These are phyloP conservation scores for Bolboschoenus planiculmis DNA, from an alignment of 176 grass and related monocot genomes.

Conservation along the genomic window DNA sequence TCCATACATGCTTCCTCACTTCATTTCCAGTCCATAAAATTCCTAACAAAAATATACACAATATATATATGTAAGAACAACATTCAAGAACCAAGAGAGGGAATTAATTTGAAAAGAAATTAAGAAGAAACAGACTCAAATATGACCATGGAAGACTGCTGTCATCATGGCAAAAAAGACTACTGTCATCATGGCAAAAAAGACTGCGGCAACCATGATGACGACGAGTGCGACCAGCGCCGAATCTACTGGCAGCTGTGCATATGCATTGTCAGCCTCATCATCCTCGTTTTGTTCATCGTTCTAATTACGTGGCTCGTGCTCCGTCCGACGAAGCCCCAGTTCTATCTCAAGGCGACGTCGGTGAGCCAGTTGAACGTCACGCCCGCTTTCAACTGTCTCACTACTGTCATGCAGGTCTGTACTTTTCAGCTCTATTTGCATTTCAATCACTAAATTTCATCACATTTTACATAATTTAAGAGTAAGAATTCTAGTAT, in stretches of 20 bases:
- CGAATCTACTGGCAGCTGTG: not conserved
- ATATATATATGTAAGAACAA: not conserved
- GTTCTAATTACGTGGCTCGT: conserved; percentile 58
- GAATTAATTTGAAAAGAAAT: not conserved
- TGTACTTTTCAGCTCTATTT: not conserved
- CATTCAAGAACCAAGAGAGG: not conserved
- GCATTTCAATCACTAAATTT: not conserved
- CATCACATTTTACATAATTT: not conserved
- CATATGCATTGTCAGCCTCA: not conserved
- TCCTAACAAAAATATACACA: not conserved
- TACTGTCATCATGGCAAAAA: conserved; percentile 29
- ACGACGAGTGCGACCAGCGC: conserved; percentile 26
- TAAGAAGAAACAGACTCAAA: not conserved
- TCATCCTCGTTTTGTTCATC: conserved; percentile 32
- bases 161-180: conserved; percentile 27
- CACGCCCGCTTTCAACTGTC: not conserved
- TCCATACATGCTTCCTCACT: not conserved
- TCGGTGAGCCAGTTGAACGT: conserved; percentile 36
- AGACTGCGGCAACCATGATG: not conserved
- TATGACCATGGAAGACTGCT: conserved; percentile 47
- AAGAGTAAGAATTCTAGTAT: not conserved
- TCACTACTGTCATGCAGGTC: conserved; percentile 44
- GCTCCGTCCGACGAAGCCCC: conserved; percentile 62
- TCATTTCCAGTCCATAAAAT: not conserved
- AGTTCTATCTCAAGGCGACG: conserved; percentile 69